Evolutionary conservation across 345 rosid genomes (phyloP), one percentile per base, ranked within the genome.

Genomic region (Eucalyptus cloeziana): DNA sequence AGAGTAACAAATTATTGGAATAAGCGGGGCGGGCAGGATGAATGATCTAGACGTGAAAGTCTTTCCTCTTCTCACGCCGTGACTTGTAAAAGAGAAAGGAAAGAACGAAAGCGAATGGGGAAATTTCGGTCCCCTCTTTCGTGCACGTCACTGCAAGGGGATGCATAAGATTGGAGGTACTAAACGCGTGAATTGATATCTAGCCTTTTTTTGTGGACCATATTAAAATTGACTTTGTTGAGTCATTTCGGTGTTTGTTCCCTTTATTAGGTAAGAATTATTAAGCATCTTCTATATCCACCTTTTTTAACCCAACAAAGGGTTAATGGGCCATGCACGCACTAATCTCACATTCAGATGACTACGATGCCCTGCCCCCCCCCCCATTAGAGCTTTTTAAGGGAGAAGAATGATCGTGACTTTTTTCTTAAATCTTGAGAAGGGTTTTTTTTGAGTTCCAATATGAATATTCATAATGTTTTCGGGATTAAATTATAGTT

Each of bases 201-300:
- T 30, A 62, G 3, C 69, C 12, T 62, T 30, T 60, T 62, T 16
- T 6, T 30, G 76, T 62, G 44, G 80, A 33, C 80, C 80, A 8
- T 31, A 24, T 31, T 69, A 31, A 33, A 64, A 64, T n/a, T 64
- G 43, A 69, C 80, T 27, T 60, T 60, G 11, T 56, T 9, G 31
- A 60, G 16, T 60, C 69, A 10, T 37, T 71, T 37, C 1, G 1
- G 13, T 3, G 45, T 10, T 10, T 12, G 11, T 7, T 9, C 8
- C 80, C 24, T 16, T 31, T 16, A 8, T 17, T 31, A 16, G 43
- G 80, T 69, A 33, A 69, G 44, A 31, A 8, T 15, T 22, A 67
- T 15, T 8, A 31, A 5, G 22, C 24, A 16, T 3, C 0, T 12
- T 8, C 3, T 2, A 24, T 31, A 30, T 19, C 22, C 43, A 31